A percentile compares a stretch with the other conserved stretches of the same genome.
Evolutionary conservation across 1,284 basidiomycete species (phyloP).

Genomic region (Singerocomus rubriflavus): DNA sequence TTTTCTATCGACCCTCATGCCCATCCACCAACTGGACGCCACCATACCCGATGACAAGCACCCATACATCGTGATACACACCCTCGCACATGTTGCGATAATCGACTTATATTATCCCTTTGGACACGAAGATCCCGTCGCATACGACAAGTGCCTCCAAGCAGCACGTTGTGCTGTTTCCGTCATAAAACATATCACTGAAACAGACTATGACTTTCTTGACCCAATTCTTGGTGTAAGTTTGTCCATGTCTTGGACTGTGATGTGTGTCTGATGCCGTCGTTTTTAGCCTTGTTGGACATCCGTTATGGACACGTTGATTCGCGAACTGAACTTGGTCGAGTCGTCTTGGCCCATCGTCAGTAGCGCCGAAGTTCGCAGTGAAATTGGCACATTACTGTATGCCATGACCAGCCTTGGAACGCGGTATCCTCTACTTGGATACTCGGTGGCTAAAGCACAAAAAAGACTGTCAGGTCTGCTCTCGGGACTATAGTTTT

Average conservation of each 20-base stretch:
- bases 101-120: slow-evolving; percentile 64
- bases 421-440: slow-evolving; percentile 56
- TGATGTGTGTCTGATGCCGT: slow-evolving; percentile 9
- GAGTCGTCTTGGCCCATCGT: slow-evolving; percentile 59
- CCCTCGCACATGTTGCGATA: slow-evolving; percentile 63
- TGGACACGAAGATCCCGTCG: slow-evolving; percentile 53
- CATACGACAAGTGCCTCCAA: slow-evolving; percentile 61
- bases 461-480: slow-evolving; percentile 36
- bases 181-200: slow-evolving; percentile 58
- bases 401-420: slow-evolving; percentile 62
- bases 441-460: slow-evolving; percentile 45
- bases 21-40: slow-evolving; percentile 60
- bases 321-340: slow-evolving; percentile 57
- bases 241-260: slow-evolving; percentile 11
- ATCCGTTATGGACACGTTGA: slow-evolving; percentile 58
- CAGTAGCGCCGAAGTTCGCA: slow-evolving; percentile 53
- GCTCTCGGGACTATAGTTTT: slow-evolving; percentile 34
- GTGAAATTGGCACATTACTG: slow-evolving; percentile 57
- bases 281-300: slow-evolving; percentile 64
- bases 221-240: slow-evolving; percentile 74
- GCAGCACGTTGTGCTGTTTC: slow-evolving; percentile 57
- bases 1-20: slow-evolving; percentile 60
- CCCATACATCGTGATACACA: slow-evolving; percentile 57
- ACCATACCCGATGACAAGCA: slow-evolving; percentile 58
- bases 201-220: slow-evolving; percentile 63